Conservation (phyloP, 2,329 filamentous ascomycete species). For the Stagonosporopsis tanaceti region DNA sequence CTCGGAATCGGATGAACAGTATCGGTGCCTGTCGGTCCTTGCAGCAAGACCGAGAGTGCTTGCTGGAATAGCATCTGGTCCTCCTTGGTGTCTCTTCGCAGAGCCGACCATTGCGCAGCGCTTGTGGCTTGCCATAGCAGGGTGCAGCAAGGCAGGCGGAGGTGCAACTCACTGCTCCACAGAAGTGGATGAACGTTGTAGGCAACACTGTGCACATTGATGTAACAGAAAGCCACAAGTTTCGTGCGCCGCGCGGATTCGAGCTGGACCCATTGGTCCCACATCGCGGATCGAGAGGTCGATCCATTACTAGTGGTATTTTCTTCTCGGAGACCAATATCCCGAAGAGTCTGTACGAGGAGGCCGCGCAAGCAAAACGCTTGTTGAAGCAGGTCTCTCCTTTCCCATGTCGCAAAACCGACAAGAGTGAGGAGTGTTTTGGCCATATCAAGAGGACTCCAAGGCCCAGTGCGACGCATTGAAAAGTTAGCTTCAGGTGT, state of each 20-base stretch:
- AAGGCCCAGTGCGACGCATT: conserved; percentile 30
- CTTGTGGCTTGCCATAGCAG: conserved; percentile 37
- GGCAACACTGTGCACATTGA: conserved; percentile 45
- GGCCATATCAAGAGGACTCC: conserved; percentile 38
- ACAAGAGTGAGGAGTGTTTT: conserved; percentile 43
- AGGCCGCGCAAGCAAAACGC: conserved; percentile 40
- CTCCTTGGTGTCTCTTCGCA: conserved; percentile 34
- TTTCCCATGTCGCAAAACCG: conserved; percentile 44
- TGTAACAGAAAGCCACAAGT: conserved; percentile 43
- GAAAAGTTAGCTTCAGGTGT: conserved; percentile 16
- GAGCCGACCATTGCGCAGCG: conserved; percentile 37
- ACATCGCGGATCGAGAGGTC: conserved; percentile 33
- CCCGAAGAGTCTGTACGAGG: conserved; percentile 39
- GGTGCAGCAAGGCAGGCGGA: conserved; percentile 39
- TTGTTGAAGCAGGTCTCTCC: conserved; percentile 40
- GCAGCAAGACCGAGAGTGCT: conserved; percentile 37
- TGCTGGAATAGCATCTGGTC: conserved; percentile 41
- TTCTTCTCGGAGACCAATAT: conserved; percentile 39
- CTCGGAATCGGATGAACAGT: conserved; percentile 39
- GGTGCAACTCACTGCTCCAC: conserved; percentile 40
- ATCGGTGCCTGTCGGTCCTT: conserved; percentile 24
- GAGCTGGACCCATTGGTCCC: conserved; percentile 41
- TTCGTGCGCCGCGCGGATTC: conserved; percentile 44
- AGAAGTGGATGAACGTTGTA: conserved; percentile 43
- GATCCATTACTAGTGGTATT: conserved; percentile 12